Evolutionary conservation across 208 protist species (phyloP), one percentile per base, ranked within the genome.

Genomic region (Leishmania tropica): DNA sequence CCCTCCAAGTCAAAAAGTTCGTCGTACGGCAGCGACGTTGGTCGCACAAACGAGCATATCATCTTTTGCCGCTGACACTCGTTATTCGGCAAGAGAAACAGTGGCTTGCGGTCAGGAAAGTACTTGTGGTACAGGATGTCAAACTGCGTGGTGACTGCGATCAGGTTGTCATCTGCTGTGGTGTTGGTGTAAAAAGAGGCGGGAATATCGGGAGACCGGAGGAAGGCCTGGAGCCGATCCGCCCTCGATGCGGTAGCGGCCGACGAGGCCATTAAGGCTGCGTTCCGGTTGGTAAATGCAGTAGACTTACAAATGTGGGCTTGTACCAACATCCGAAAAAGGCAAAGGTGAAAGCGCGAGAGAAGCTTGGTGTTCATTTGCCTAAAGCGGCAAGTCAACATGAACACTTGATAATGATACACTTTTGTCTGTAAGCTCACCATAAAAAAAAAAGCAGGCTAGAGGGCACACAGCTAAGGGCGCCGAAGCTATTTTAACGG

Each of bases 21-120:
- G 75, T 94, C 88, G 81, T 90, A 98, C 1, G 80, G 74, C 3
- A 98, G 80, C 19, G 89, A 42, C 2, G 95, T 97, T 1, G 97
- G 97, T 17, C 94, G 90, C 58, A 99, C 89, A 83, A 93, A 98
- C 2, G 95, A 97, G 80, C 94, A 98, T 70, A 99, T 95, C 83
- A 98, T 94, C 78, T 98, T 98, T 47, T 81, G 85, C 17, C 85
- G 72, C 31, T 81, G 81, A 75, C 89, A 91, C 83, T 98, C 96
- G 80, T 98, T 98, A 70, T 76, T 75, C 28, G 73, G 71, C 40
- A 84, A 74, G 17, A 99, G 86, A 5, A 98, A 87, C 3, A 98
- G 86, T 21, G 88, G 90, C 40, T 83, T 86, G 70, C 96, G 89
- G 40, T 90, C 80, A 4, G 95, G 96, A 76, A 91, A 98, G 72